Base-by-base conservation (phyloP, 129 eudicot genomes). In the Helianthus tuberosus region DNA sequence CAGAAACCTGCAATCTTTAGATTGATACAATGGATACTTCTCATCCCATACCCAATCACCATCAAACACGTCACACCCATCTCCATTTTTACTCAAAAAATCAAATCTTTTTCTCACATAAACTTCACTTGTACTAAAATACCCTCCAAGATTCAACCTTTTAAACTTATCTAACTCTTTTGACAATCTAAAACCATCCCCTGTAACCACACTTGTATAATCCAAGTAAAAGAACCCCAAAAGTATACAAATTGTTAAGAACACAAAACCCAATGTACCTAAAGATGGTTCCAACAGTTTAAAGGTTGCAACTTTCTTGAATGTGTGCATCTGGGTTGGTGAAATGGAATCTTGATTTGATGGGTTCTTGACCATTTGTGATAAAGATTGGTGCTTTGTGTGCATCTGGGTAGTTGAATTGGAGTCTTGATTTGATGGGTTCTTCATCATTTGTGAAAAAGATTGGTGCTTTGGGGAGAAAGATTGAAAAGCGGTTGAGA, bases 11-110 rank as follows among this genome's bases (percentile, higher is more conserved):
- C 98, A 94, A 85, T 86, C 84, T 69, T n/a, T 85, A 32, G 98
- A 90, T 29, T 86, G 47, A 68, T 94, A 94, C 88, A 94, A 76
- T 8, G 98, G 98, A 86, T 94, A 91, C 11, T 71, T 83, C 64
- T 94, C 97, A 80, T 94, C 98, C 98, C 98, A 94, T 81, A 86
- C 78, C 98, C 98, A 94, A 79, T 91, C 98, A 75, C 98, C 98
- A 63, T 90, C 96, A 82, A 90, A 94, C 85, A 91, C 84, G 27
- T 94, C 93, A 85, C 98, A 94, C 69, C 84, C 79, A 78, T 80
- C 83, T 49, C 86, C 84, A 60, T 36, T 29, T 43, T 66, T 87
- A 75, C 90, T 86, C 88, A 85, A 86, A 81, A 71, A 90, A 76
- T 90, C 97, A 66, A 83, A 76, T 81, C 77, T 90, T 66, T 71